These are phyloP conservation scores for Zoysia japonica DNA, from an alignment of 176 grass and related monocot genomes.

Conservation along the genomic window DNA sequence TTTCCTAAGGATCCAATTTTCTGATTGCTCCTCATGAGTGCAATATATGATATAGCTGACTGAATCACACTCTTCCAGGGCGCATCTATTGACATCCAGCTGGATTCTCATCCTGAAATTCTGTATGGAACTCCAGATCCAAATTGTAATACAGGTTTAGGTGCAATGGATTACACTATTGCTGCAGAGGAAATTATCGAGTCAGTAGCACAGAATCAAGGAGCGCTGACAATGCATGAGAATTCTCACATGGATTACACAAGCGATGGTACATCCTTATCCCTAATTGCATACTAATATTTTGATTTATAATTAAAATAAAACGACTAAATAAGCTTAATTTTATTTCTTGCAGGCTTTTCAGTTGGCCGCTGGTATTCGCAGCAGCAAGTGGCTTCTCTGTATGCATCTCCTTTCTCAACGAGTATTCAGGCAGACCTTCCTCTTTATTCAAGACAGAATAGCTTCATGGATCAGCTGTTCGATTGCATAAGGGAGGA, in stretches of 20 bases:
- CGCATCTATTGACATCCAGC: constrained; percentile 25
- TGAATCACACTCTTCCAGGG: constrained; percentile 39
- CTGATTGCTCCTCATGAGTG: not conserved
- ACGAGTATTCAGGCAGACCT: not conserved
- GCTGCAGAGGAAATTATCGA: constrained; percentile 6
- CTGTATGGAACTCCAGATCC: not conserved
- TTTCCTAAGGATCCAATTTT: not conserved
- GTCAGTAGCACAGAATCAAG: constrained; percentile 23
- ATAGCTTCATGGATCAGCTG: constrained; percentile 6
- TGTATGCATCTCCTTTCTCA: not conserved
- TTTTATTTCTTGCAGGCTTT: constrained; percentile 19
- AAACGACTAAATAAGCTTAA: not conserved
- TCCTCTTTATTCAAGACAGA: constrained; percentile 28
- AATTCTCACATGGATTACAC: not conserved
- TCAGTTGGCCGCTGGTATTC: not conserved
- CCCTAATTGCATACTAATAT: not conserved
- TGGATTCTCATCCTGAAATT: constrained; percentile 3
- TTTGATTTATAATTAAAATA: not conserved
- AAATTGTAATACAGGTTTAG: constrained; percentile 7
- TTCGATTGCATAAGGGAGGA: not conserved
- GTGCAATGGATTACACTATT: not conserved
- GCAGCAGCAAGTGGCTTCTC: not conserved
- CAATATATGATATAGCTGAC: not conserved
- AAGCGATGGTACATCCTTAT: constrained; percentile 1
- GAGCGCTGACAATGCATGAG: constrained; percentile 4